phyloP scores from a whole-genome alignment of 176 grass and related monocot species.

The Triticum monococcum region DNA sequence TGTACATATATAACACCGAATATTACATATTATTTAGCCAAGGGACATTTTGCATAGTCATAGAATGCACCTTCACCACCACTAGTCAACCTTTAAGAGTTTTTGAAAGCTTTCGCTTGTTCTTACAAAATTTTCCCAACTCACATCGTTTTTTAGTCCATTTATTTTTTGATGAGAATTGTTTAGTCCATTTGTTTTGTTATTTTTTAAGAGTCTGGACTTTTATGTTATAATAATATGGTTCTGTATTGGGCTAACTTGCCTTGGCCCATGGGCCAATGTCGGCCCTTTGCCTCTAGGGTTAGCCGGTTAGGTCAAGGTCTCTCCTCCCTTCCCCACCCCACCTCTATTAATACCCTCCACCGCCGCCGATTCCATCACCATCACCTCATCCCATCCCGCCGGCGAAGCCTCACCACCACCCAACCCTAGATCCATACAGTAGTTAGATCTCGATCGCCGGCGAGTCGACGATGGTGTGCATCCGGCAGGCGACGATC shows the following conservation, averaged over 20 bases:
- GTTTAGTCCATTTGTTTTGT: too few species aligned
- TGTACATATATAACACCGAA: too few species aligned
- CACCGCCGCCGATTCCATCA: conserved; percentile 13
- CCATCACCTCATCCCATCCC: neutral
- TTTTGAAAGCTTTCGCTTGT: too few species aligned
- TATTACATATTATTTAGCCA: too few species aligned
- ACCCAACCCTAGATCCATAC: neutral
- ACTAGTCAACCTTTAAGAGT: too few species aligned
- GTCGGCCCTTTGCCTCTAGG: conserved; percentile 34
- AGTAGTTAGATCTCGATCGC: too few species aligned
- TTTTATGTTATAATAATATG: neutral
- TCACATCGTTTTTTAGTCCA: too few species aligned
- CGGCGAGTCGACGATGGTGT: conserved; percentile 53
- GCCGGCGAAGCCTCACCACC: neutral
- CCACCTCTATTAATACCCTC: conserved; percentile 21
- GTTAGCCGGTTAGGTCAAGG: conserved; percentile 38
- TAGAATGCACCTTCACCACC: too few species aligned
- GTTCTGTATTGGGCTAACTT: neutral
- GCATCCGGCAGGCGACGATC: conserved; percentile 90
- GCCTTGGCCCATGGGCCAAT: neutral
- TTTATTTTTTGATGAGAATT: too few species aligned
- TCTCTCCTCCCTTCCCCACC: neutral
- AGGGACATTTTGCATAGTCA: too few species aligned
- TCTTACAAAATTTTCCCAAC: too few species aligned
- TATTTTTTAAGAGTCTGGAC: too few species aligned